phyloP scores from a whole-genome alignment of 179 eudicot genomes.

The Heliamphora pulchella region DNA sequence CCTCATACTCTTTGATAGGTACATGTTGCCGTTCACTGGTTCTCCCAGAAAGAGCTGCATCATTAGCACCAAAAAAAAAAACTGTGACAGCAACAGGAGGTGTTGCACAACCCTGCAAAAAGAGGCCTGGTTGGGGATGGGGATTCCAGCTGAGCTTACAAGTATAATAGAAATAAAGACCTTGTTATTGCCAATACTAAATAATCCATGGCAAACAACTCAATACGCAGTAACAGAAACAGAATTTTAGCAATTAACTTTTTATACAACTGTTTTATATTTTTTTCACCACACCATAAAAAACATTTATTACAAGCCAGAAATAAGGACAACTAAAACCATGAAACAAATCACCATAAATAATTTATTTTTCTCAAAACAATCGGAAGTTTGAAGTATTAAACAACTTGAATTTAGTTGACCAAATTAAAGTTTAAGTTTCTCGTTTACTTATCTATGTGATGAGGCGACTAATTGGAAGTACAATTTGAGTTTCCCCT shows the following conservation, averaged over 20 bases:
- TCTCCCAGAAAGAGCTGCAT: slow-evolving; percentile 78
- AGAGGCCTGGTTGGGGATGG: not conserved
- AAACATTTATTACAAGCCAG: not conserved
- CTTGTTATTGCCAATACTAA: not conserved
- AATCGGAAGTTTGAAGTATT: not conserved
- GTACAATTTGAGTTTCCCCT: not conserved
- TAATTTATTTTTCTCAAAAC: not conserved
- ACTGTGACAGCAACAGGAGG: slow-evolving; percentile 72
- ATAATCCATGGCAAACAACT: not conserved
- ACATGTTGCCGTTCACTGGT: slow-evolving; percentile 69
- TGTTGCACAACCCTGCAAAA: slow-evolving; percentile 37
- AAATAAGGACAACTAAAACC: not conserved
- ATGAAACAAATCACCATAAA: not conserved
- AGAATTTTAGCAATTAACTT: not conserved
- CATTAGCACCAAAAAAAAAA: slow-evolving; percentile 83
- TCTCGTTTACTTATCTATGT: not conserved
- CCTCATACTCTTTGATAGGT: slow-evolving; percentile 77
- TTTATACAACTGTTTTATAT: not conserved
- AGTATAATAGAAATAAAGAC: not conserved
- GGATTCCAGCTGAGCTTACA: not conserved
- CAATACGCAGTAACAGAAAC: not conserved
- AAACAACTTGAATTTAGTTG: not conserved
- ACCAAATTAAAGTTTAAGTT: not conserved
- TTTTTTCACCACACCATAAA: not conserved
- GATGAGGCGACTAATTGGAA: not conserved